These are phyloP conservation scores for Cyclostephanos tholiformis DNA, from an alignment of 108 stramenopile genomes.

Conservation along the genomic window DNA sequence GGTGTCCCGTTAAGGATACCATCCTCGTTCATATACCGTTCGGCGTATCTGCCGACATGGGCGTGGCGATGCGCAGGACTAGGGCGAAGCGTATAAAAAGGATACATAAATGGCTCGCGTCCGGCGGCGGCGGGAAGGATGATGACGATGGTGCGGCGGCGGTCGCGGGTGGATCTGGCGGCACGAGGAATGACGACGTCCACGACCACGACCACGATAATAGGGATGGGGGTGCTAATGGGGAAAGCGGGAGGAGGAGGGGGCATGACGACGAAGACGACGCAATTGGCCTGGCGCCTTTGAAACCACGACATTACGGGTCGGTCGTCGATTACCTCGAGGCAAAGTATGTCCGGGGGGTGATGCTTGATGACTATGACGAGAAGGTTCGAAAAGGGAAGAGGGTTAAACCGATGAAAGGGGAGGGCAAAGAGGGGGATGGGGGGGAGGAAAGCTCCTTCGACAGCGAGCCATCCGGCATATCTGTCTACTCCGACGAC, in stretches of 20 bases:
- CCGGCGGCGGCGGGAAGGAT: background rate
- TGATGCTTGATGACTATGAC: conserved; percentile 66
- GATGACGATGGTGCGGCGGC: conserved; percentile 16
- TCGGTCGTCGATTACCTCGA: conserved; percentile 83
- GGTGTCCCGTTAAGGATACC: conserved; percentile 53
- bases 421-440: conserved; percentile 6
- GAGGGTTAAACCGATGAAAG: conserved; percentile 13
- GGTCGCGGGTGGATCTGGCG: conserved; percentile 4
- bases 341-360: conserved; percentile 86
- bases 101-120: conserved; percentile 40
- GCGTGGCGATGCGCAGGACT: conserved; percentile 70
- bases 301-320: conserved; percentile 60
- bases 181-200: background rate
- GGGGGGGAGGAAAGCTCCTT: conserved; percentile 52
- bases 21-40: conserved; percentile 74
- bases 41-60: conserved; percentile 75
- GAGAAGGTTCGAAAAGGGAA: conserved; percentile 46
- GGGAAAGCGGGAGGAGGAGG: conserved; percentile 22
- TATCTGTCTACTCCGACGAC: conserved; percentile 65
- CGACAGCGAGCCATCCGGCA: conserved; percentile 67
- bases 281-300: conserved; percentile 26
- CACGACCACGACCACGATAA: conserved; percentile 27
- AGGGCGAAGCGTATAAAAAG: conserved; percentile 58
- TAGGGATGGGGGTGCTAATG: conserved; percentile 30
- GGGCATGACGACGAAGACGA: conserved; percentile 24